Evolutionary conservation across 768 basidiomycete species (phyloP), one percentile per base, ranked within the genome.

Genomic region (Omphalotus guepiniiformis): DNA sequence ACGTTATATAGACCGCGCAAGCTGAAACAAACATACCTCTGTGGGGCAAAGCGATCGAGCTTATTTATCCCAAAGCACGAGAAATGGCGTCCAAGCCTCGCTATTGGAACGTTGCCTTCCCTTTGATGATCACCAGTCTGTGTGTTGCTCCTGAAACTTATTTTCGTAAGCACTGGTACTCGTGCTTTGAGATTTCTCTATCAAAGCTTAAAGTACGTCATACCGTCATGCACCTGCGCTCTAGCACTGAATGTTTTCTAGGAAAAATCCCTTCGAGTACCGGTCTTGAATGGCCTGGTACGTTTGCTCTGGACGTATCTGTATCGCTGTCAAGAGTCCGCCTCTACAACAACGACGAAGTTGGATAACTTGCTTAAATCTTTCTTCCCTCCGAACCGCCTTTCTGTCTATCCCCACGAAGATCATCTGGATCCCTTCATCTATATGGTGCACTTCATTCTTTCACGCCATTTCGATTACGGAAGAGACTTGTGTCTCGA

Each of bases 11-110:
- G 88, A 94, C 87, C 30, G 94, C 91, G 0, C 92, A 93, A 67
- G 93, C 91, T 5, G 93, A 97, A 67, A 93, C 94, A 40, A 96
- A 96, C 57, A 87, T 94, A 63, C 93, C 93, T 0, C 76, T 88
- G 55, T 97, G 93, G 93, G 90, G 85, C 4, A 92, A 90, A 61
- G 93, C 93, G 0, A 87, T 93, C 25, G 86, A 93, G 61, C 70
- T 76, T 11, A 89, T 94, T 27, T 83, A 82, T 60, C 85, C 87
- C 2, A 89, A 85, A 59, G 87, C 88, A 2, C 76, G 78, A 51
- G 88, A 90, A 46, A 86, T 93, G 84, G 83, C 88, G 72, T 69
- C 75, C 30, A 95, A 95, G 63, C 88, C 86, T 7, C 80, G 91
- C 16, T 96, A 96, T 63, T 94, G 93, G 92, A 74, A 76, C 37